Evolutionary conservation across 371 early-diverging fungal genomes (phyloP), one percentile per base, ranked within the genome.

Genomic region (Mucor indicus): DNA sequence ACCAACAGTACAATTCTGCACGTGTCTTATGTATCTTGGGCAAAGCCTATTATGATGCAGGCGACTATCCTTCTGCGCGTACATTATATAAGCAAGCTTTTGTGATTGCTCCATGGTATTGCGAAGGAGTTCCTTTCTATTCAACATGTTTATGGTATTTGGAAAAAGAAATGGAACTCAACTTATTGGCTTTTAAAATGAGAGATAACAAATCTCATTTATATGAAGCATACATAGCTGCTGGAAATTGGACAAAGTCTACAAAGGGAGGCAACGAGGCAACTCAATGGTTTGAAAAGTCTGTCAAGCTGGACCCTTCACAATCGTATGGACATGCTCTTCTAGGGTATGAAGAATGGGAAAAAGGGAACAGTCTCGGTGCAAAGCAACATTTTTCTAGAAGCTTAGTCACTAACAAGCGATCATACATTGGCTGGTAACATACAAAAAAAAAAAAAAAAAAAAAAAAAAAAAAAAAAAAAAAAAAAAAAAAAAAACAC

Each of bases 111-210:
- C 75, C 71, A 12, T 74, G 75, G 75, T 74, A 44, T 20, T 74
- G 70, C 32, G 69, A 74, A 19, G 57, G 45, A 19, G 50, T 65
- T 0, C 68, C 75, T 7, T 38, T 57, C 17, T 70, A 74, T 43
- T 70, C 75, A 1, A 74, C 75, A 6, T 70, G 64, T 13, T 25
- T 74, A 2, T 70, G 70, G 64, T 74, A 67, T 37, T 46, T 74
- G 16, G 64, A 66, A 31, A 62, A 60, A 15, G 59, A 64, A 37
- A 33, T 48, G 21, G 75, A 70, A 33, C 50, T 74, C 22, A 70
- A 70, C 40, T 22, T 74, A 15, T 35, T 74, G 20, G 70, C 71
- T 10, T 74, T 56, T 38, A 53, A 54, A 16, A 68, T 74, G 63
- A 65, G 61, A 19, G 45, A 58, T 10, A 74, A 74, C 25, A 44